Percentiles rank a stretch among this genome's conserved stretches.
Evolutionary conservation across 352 stramenopile genomes (phyloP).

Genomic region (Globisporangium acanthophoron): DNA sequence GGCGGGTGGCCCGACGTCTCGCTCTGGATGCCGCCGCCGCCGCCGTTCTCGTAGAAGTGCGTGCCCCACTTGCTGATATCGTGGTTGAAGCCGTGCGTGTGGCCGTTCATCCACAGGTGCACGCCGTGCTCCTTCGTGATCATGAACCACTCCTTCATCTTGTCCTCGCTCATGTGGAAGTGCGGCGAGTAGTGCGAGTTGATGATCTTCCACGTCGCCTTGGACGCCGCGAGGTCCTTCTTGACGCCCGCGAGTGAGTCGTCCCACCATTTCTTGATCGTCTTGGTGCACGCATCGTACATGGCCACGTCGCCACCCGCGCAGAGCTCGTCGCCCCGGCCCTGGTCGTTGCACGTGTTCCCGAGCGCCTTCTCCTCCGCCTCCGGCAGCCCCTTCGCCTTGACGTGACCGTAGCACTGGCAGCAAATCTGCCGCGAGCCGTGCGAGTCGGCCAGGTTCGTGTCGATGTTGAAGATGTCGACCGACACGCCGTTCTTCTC

Average conservation of each 20-base stretch:
- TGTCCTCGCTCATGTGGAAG: conserved; percentile 86
- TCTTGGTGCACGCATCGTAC: conserved; percentile 73
- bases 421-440: conserved; percentile 83
- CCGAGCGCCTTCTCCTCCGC: conserved; percentile 48
- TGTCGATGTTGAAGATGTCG: conserved; percentile 88
- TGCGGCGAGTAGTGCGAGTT: conserved; percentile 89
- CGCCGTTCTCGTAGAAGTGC: conserved; percentile 86
- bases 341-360: conserved; percentile 66
- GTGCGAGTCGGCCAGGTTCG: conserved; percentile 82
- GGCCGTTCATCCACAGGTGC: conserved; percentile 79
- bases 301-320: conserved; percentile 58
- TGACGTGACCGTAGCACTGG: conserved; percentile 85
- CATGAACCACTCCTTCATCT: conserved; percentile 88
- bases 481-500: conserved; percentile 78
- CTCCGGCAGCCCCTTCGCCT: conserved; percentile 45
- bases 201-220: conserved; percentile 81
- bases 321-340: conserved; percentile 59
- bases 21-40: conserved; percentile 79
- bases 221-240: conserved; percentile 65
- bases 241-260: conserved; percentile 62
- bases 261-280: conserved; percentile 77
- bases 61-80: conserved; percentile 81
- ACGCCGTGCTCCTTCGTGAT: conserved; percentile 74
- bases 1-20: conserved; percentile 77
- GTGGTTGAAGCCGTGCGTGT: conserved; percentile 87